Percentiles rank a stretch among this genome's conserved stretches.
These are phyloP conservation scores for Rhodotorula paludigena DNA, from an alignment of 768 basidiomycete species.

Conservation along the genomic window DNA sequence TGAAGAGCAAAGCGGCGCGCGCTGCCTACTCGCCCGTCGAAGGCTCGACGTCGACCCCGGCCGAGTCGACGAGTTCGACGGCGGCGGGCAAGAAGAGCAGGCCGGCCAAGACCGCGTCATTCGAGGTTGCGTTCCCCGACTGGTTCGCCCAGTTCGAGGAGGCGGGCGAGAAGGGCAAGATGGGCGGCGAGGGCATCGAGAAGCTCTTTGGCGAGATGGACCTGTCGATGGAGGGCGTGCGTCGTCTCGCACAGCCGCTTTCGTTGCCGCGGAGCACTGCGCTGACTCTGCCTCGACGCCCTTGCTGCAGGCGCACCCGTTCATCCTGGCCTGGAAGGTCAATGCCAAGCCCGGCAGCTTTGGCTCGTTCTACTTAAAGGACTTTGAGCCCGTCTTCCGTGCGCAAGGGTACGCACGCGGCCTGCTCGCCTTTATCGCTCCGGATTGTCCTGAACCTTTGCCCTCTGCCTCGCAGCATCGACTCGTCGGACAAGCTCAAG, in stretches of 20 bases:
- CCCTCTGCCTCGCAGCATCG: constrained; percentile 55
- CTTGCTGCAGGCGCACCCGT: constrained; percentile 14
- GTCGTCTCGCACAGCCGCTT: background rate
- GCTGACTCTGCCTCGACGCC: background rate
- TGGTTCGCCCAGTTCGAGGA: constrained; percentile 28
- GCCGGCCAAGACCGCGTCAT: constrained; percentile 1
- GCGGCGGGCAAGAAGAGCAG: background rate
- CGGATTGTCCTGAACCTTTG: too few relatives aligned
- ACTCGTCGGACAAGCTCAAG: constrained; percentile 55
- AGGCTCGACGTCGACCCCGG: constrained; percentile 6
- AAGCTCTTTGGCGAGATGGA: constrained; percentile 63
- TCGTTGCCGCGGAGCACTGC: background rate
- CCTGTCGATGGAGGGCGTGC: constrained; percentile 54
- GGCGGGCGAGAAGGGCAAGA: constrained; percentile 43
- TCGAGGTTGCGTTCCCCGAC: constrained; percentile 18
- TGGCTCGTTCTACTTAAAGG: constrained; percentile 5
- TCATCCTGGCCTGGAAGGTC: constrained; percentile 34
- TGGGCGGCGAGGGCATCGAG: constrained; percentile 70
- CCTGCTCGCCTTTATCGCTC: too few relatives aligned
- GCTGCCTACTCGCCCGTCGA: background rate
- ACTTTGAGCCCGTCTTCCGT: constrained; percentile 9
- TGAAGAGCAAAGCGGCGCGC: constrained; percentile 9
- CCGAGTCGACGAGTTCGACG: background rate
- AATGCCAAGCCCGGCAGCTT: constrained; percentile 18
- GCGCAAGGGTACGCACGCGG: constrained; percentile 14